These are phyloP conservation scores for Tuctoria greenei DNA, from an alignment of 176 grass and related monocot species.

Conservation along the genomic window DNA sequence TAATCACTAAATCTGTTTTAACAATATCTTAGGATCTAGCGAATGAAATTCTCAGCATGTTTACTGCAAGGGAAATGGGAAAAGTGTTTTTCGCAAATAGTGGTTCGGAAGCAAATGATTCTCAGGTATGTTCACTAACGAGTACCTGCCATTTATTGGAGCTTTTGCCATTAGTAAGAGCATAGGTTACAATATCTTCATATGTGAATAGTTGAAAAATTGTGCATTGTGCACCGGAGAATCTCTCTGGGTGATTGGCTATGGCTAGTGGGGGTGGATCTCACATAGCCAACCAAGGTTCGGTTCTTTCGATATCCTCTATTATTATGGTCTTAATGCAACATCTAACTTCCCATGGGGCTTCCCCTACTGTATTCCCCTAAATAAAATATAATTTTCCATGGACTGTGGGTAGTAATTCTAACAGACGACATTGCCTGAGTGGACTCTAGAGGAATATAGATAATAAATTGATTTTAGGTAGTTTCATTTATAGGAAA, in stretches of 20 bases:
- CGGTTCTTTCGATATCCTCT: too few relatives aligned
- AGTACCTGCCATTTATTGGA: not conserved
- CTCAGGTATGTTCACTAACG: slow-evolving; percentile 48
- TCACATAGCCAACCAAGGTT: too few relatives aligned
- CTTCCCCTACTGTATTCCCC: too few relatives aligned
- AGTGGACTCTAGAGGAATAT: not conserved
- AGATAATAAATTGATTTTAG: not conserved
- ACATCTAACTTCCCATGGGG: too few relatives aligned
- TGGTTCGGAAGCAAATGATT: slow-evolving; percentile 98
- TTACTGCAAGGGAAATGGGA: slow-evolving; percentile 87
- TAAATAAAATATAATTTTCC: too few relatives aligned
- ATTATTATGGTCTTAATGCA: too few relatives aligned
- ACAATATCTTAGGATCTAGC: slow-evolving; percentile 71
- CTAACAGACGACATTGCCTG: not conserved
- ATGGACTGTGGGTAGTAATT: not conserved
- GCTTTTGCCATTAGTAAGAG: not conserved
- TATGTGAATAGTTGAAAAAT: slow-evolving; percentile 4
- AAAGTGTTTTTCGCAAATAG: slow-evolving; percentile 98
- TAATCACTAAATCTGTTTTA: slow-evolving; percentile 9
- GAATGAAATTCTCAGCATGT: slow-evolving; percentile 73
- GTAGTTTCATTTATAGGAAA: not conserved
- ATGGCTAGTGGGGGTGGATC: too few relatives aligned
- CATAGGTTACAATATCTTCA: not conserved
- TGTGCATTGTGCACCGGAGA: not conserved
- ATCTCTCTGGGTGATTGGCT: too few relatives aligned